Conservation (phyloP, 768 basidiomycete genomes). For the Lactarius hatsudake region DNA sequence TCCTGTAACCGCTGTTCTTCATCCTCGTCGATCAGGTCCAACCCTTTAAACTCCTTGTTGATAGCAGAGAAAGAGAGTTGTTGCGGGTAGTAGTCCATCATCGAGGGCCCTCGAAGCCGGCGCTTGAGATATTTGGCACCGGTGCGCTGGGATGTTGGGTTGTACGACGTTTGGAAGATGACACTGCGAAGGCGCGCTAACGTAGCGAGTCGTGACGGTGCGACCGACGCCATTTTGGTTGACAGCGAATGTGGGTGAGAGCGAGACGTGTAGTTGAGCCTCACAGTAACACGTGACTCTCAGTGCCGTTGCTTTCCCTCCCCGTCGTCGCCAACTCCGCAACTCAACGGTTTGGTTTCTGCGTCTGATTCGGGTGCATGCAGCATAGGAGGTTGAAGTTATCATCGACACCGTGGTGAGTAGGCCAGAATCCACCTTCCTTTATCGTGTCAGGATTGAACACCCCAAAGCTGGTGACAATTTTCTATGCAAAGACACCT, state of each 20-base stretch:
- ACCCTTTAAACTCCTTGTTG: constrained; percentile 34
- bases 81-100: constrained; percentile 79
- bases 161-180: constrained; percentile 87
- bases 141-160: constrained; percentile 75
- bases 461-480: background rate
- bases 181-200: constrained; percentile 62
- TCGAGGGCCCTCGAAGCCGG: constrained; percentile 79
- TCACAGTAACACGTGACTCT: background rate
- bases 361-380: background rate
- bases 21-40: constrained; percentile 55
- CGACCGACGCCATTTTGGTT: constrained; percentile 39
- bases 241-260: background rate
- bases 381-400: background rate
- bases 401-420: background rate
- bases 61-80: constrained; percentile 54
- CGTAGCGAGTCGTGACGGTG: constrained; percentile 53
- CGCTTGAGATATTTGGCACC: constrained; percentile 90
- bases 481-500: constrained; percentile 13
- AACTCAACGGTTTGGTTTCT: background rate
- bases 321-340: background rate
- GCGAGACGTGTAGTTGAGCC: too few relatives aligned
- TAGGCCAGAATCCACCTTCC: background rate
- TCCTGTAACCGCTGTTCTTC: constrained; percentile 70
- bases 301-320: background rate
- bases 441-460: background rate